Conservation (phyloP, 768 basidiomycete species). For the Auriscalpium orientale region DNA sequence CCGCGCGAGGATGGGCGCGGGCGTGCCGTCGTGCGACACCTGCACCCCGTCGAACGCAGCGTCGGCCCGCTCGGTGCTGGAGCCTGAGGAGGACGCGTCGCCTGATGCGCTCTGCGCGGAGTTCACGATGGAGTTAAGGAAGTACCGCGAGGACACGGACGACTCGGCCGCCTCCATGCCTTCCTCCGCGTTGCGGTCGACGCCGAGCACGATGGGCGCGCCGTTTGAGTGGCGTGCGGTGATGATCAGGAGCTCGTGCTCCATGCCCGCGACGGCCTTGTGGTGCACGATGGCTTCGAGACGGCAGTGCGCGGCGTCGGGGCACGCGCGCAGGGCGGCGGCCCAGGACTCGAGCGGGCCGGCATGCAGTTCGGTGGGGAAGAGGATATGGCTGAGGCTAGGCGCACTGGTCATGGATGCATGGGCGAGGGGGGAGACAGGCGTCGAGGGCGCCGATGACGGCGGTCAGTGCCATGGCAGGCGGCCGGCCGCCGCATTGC, state of each 20-base stretch:
- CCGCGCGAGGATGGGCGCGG: constrained; percentile 5
- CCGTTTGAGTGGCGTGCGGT: constrained; percentile 6
- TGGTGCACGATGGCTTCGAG: constrained; percentile 12
- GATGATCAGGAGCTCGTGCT: constrained; percentile 15
- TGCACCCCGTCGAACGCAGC: constrained; percentile 12
- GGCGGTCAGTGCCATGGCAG: too few species aligned
- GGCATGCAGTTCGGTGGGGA: constrained; percentile 5
- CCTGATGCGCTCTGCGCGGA: background rate
- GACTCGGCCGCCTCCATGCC: background rate
- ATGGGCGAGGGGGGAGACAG: too few species aligned
- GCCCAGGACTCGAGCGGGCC: constrained; percentile 10
- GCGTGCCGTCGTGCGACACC: constrained; percentile 11
- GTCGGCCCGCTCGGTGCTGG: background rate
- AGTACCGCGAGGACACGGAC: constrained; percentile 3
- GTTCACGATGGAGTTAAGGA: constrained; percentile 3
- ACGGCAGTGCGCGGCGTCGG: constrained; percentile 1
- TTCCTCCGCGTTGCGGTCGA: constrained; percentile 13
- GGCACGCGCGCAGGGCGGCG: constrained; percentile 1
- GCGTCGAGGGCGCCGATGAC: too few species aligned
- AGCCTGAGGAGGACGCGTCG: background rate
- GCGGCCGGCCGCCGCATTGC: too few species aligned
- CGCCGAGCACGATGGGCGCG: constrained; percentile 8
- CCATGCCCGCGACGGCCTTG: constrained; percentile 12
- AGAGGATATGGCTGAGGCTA: background rate
- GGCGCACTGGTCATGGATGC: background rate